Conservation (phyloP, 2,329 filamentous ascomycete species). For the Colletotrichum cordylinicola region DNA sequence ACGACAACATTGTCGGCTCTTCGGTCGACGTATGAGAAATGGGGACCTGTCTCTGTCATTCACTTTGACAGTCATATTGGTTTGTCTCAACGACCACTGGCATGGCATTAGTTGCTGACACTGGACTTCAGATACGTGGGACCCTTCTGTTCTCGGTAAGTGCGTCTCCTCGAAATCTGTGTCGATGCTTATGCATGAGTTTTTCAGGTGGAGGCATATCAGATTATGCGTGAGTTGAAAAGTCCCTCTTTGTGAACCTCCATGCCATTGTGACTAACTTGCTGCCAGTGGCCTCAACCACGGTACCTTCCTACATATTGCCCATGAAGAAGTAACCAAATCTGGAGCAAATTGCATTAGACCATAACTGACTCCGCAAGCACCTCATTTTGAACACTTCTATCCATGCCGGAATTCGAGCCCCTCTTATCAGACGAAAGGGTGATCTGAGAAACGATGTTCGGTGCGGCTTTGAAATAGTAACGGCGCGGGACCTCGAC, state of each 20-base stretch:
- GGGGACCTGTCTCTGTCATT: conserved; percentile 65
- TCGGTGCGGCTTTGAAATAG: conserved; percentile 62
- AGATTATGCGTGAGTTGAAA: conserved; percentile 57
- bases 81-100: conserved; percentile 30
- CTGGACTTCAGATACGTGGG: conserved; percentile 66
- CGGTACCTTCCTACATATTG: conserved; percentile 67
- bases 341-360: not conserved
- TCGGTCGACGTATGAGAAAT: conserved; percentile 61
- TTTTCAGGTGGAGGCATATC: conserved; percentile 59
- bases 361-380: conserved; percentile 14
- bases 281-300: conserved; percentile 57
- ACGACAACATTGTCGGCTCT: conserved; percentile 68
- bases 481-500: conserved; percentile 73
- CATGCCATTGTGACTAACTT: not conserved
- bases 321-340: conserved; percentile 57
- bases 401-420: conserved; percentile 67
- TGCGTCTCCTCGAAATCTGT: not conserved
- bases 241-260: not conserved
- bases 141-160: conserved; percentile 63
- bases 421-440: conserved; percentile 52
- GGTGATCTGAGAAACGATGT: conserved; percentile 61
- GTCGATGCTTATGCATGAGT: not conserved
- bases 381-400: conserved; percentile 63
- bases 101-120: conserved; percentile 12
- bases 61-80: conserved; percentile 72